Evolutionary conservation across 345 rosid species (phyloP), one percentile per base, ranked within the genome.

Genomic region (Pugionium dolabratum): DNA sequence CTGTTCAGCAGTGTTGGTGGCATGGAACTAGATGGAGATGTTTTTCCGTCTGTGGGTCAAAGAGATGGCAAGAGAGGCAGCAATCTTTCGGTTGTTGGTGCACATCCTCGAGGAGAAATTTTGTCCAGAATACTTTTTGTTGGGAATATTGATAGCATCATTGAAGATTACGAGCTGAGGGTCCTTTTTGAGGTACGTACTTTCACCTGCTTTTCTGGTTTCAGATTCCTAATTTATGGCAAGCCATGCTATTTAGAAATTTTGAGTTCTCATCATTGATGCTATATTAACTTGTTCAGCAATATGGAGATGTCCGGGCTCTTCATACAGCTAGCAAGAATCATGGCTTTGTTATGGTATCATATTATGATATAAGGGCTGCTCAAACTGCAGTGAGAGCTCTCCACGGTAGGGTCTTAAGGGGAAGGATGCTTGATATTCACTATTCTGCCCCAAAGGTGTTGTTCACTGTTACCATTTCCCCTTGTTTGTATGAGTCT

Each of bases 321-420:
- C 75, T 95, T 67, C 77, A 84, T 56, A 84, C 96, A 61, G 80
- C 95, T 62, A 77, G 87, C 89, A 95, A 89, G 78, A 89, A 84
- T 76, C 84, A 77, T 39, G 97, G 97, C 52, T 87, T 83, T 80
- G 82, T 89, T 55, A 74, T 91, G 81, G 77, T 95, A 61, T 82
- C 96, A 9, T 95, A 89, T 78, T 85, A 82, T 76, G 99, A 95
- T 78, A 83, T 91, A 73, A 83, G 99, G 76, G 96, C 96, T 60
- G 93, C 99, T 51, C 81, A 72, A 47, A 83, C 81, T 43, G 97
- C 97, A 11, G 82, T 82, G 81, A 80, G 79, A 75, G 70, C 80
- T 36, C 96, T 95, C 60, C 97, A 95, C 66, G 78, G 79, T 62
- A 80, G 70, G 78, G 75, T 82, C 30, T 43, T 88, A 74, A 77